Conservation (phyloP, 2,329 filamentous ascomycete genomes). For the Aureobasidium uvarum region DNA sequence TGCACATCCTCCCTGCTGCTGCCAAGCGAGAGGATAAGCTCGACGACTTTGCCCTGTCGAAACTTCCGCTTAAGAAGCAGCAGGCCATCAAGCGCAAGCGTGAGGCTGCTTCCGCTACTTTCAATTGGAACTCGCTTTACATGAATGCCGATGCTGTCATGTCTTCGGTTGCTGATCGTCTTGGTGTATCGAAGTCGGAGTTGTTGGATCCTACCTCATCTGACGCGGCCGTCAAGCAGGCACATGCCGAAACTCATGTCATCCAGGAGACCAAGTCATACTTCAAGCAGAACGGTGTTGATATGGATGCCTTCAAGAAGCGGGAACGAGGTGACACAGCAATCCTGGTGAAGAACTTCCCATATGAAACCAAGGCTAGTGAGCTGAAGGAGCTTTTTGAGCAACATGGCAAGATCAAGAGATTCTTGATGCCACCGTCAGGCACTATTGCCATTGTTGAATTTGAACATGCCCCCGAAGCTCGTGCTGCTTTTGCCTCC, state of each 20-base stretch:
- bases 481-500: slow-evolving; percentile 76
- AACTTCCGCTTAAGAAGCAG: slow-evolving; percentile 91
- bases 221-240: slow-evolving; percentile 93
- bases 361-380: slow-evolving; percentile 74
- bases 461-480: slow-evolving; percentile 74
- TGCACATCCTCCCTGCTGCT: slow-evolving; percentile 84
- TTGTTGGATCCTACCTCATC: slow-evolving; percentile 93
- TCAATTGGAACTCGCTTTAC: slow-evolving; percentile 99
- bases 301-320: slow-evolving; percentile 86
- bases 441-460: slow-evolving; percentile 94
- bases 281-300: slow-evolving; percentile 82
- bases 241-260: slow-evolving; percentile 90
- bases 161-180: slow-evolving; percentile 77
- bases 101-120: slow-evolving; percentile 72
- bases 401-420: slow-evolving; percentile 76
- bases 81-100: slow-evolving; percentile 82
- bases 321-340: slow-evolving; percentile 79
- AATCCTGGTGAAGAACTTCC: slow-evolving; percentile 93
- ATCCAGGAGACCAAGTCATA: slow-evolving; percentile 96
- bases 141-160: slow-evolving; percentile 95
- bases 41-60: slow-evolving; percentile 85
- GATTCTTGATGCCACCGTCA: slow-evolving; percentile 85
- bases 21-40: slow-evolving; percentile 78
- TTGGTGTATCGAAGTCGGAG: slow-evolving; percentile 88
- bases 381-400: slow-evolving; percentile 80